Percentiles rank a stretch among this genome's conserved stretches.
phyloP scores from a whole-genome alignment of 495 filamentous ascomycete species.

The Penicillium flavigenum region DNA sequence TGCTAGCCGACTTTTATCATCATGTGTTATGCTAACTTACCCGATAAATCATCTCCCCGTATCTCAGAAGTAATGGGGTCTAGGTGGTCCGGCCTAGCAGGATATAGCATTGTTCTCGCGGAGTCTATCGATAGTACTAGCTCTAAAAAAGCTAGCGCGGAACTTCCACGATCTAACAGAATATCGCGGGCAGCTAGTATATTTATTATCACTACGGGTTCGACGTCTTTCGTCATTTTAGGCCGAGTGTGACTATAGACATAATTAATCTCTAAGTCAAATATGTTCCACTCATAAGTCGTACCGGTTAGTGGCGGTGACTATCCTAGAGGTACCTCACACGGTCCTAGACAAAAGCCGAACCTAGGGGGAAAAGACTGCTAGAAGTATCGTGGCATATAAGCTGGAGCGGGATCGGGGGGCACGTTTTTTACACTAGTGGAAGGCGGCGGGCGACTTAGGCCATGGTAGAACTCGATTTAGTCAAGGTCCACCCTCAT shows the following conservation, averaged over 20 bases:
- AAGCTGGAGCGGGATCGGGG: neutral
- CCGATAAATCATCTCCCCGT: constrained; percentile 12
- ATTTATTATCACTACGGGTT: neutral
- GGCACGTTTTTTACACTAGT: constrained; percentile 8
- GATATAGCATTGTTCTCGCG: neutral
- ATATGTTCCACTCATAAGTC: constrained; percentile 15
- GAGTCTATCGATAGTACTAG: neutral
- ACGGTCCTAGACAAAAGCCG: constrained; percentile 12
- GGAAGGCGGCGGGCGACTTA: constrained; percentile 5
- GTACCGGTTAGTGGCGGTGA: constrained; percentile 6
- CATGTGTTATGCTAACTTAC: constrained; percentile 5
- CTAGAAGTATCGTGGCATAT: constrained; percentile 10
- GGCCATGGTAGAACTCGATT: constrained; percentile 14
- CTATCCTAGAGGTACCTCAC: constrained; percentile 3
- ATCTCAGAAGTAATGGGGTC: constrained; percentile 7
- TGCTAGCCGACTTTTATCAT: constrained; percentile 14
- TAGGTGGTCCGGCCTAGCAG: constrained; percentile 8
- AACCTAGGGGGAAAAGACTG: constrained; percentile 3
- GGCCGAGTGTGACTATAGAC: constrained; percentile 2
- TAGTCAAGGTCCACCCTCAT: constrained; percentile 12
- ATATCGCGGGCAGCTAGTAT: neutral
- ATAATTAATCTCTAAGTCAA: constrained; percentile 14
- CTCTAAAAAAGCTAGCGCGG: constrained; percentile 1
- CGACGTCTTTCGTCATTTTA: constrained; percentile 10
- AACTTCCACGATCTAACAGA: constrained; percentile 1